These are phyloP conservation scores for Jaapia argillacea DNA, from an alignment of 768 basidiomycete species.

Conservation along the genomic window DNA sequence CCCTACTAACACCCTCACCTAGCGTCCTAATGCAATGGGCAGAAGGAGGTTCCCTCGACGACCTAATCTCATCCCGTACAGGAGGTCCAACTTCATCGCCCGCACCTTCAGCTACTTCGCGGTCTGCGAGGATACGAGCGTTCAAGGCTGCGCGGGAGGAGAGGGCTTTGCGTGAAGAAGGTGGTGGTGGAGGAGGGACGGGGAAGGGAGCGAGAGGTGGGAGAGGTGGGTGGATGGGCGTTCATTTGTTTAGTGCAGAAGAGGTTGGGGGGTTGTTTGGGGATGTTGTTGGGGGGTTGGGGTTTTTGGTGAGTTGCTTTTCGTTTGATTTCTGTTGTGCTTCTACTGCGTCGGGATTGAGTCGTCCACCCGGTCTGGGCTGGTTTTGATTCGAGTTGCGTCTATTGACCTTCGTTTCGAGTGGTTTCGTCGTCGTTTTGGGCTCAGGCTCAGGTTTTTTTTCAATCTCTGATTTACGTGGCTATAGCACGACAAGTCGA, in stretches of 20 bases:
- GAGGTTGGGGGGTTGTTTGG: conserved; percentile 75
- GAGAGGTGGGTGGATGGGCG: conserved; percentile 46
- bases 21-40: conserved; percentile 93
- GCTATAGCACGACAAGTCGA: conserved; percentile 66
- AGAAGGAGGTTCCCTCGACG: conserved; percentile 80
- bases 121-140: conserved; percentile 66
- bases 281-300: conserved; percentile 81
- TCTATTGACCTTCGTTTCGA: too few relatives aligned
- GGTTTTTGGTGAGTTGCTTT: conserved; percentile 60
- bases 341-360: too few relatives aligned
- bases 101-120: conserved; percentile 23
- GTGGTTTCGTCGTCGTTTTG: conserved; percentile 2
- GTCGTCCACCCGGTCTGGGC: too few relatives aligned
- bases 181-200: conserved; percentile 46
- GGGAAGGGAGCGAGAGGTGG: conserved; percentile 9
- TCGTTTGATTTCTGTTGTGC: too few relatives aligned
- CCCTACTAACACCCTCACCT: conserved; percentile 1
- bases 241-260: conserved; percentile 78
- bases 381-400: too few relatives aligned
- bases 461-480: not conserved
- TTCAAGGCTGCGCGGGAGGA: conserved; percentile 56
- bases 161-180: conserved; percentile 56
- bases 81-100: conserved; percentile 30
- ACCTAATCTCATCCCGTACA: conserved; percentile 73
- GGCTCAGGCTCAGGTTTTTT: conserved; percentile 5